phyloP scores from a whole-genome alignment of 495 filamentous ascomycete genomes.

The Parachaetomium inaequale region DNA sequence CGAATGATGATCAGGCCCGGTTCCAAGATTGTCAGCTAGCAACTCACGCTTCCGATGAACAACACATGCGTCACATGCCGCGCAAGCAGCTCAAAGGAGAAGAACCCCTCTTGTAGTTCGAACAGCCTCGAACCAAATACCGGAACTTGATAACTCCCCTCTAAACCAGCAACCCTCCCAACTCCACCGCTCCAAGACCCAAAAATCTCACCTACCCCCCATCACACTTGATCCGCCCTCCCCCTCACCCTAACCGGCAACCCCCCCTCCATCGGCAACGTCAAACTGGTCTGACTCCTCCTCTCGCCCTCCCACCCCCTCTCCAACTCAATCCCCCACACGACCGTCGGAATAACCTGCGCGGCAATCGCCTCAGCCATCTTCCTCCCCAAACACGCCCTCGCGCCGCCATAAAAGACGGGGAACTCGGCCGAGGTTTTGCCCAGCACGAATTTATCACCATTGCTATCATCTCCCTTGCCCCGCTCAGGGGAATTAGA shows the following conservation, averaged over 20 bases:
- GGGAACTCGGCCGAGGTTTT: conserved; percentile 54
- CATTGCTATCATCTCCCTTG: background rate
- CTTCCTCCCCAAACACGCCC: conserved; percentile 56
- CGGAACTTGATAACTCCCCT: background rate
- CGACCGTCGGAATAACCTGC: conserved; percentile 49
- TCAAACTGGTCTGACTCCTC: conserved; percentile 54
- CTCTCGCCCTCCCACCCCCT: conserved; percentile 43
- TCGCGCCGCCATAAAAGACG: conserved; percentile 58
- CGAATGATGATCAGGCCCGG: too few relatives aligned
- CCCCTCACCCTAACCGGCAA: conserved; percentile 44
- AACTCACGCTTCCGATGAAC: too few relatives aligned
- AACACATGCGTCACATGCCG: too few relatives aligned
- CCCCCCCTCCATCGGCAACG: conserved; percentile 58
- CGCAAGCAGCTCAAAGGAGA: too few relatives aligned
- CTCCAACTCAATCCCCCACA: conserved; percentile 48
- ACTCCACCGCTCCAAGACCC: background rate
- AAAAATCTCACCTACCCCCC: background rate
- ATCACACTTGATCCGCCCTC: background rate
- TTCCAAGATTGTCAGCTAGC: too few relatives aligned
- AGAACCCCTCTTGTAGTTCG: too few relatives aligned
- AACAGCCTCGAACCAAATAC: background rate
- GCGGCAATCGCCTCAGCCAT: conserved; percentile 57
- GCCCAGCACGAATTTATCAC: conserved; percentile 19
- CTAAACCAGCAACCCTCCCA: background rate
- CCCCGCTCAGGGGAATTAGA: too few relatives aligned